Evolutionary conservation across 2,329 filamentous ascomycete genomes (phyloP).

Genomic region (Aspergillus floridensis): DNA sequence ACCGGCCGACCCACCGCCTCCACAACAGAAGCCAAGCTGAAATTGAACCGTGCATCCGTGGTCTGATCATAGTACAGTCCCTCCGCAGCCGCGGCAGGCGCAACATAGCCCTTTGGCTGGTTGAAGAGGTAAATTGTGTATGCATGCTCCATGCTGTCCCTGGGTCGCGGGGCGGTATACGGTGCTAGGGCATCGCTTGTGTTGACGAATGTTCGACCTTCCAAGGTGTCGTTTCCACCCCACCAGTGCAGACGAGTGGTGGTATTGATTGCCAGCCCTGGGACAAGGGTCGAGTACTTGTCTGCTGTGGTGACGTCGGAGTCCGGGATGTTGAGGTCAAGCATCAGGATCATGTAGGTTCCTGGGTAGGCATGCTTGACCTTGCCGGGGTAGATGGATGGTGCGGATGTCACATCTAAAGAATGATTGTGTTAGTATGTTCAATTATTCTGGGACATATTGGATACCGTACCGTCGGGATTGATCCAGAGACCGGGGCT

Average conservation of each 20-base stretch:
- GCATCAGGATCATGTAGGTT: not conserved
- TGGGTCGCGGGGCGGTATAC: not conserved
- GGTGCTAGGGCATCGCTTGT: not conserved
- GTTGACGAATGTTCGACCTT: not conserved
- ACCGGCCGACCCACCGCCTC: not conserved
- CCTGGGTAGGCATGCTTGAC: not conserved
- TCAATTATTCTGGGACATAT: not conserved
- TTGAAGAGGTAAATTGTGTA: not conserved
- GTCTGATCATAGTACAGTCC: not conserved
- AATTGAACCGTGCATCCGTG: not conserved
- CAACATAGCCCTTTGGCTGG: not conserved
- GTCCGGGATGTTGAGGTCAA: not conserved
- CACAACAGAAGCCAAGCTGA: not conserved
- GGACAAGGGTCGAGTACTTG: not conserved
- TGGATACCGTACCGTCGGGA: not conserved
- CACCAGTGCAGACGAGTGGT: conserved; percentile 1
- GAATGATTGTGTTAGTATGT: not conserved
- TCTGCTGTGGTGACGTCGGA: not conserved
- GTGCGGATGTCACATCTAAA: not conserved
- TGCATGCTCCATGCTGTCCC: not conserved
- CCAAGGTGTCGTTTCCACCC: not conserved
- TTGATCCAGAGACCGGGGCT: not conserved
- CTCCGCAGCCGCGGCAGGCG: not conserved
- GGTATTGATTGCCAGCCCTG: not conserved
- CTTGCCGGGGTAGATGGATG: not conserved